These are phyloP conservation scores for Penicillium robsamsonii DNA, from an alignment of 495 filamentous ascomycete genomes.

Conservation along the genomic window DNA sequence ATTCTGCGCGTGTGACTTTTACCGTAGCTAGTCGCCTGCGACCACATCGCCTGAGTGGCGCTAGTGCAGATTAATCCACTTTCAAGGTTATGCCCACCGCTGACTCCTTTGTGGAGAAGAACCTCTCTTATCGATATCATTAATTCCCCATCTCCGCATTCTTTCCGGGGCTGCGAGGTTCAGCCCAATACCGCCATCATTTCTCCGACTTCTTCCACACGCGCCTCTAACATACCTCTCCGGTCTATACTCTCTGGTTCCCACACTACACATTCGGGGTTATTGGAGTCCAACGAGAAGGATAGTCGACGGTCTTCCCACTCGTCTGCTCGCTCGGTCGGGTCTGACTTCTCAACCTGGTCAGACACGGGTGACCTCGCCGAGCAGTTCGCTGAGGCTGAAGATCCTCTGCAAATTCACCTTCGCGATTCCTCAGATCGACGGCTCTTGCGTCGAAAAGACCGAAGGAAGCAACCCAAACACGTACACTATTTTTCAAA, in stretches of 20 bases:
- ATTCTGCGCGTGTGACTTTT: conserved; percentile 26
- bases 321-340: conserved; percentile 58
- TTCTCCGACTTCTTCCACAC: conserved; percentile 50
- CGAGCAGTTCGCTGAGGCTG: conserved; percentile 78
- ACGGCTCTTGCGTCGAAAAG: conserved; percentile 39
- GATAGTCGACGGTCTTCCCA: conserved; percentile 52
- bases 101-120: conserved; percentile 16
- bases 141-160: conserved; percentile 9
- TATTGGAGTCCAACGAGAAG: conserved; percentile 47
- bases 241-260: conserved; percentile 48
- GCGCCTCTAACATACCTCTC: conserved; percentile 55
- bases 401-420: conserved; percentile 70
- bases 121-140: conserved; percentile 7
- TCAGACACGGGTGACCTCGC: conserved; percentile 91
- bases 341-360: conserved; percentile 78
- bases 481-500: conserved; percentile 51
- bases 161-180: conserved; percentile 36
- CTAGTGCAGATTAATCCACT: conserved; percentile 6
- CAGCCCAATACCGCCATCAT: conserved; percentile 59
- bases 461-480: conserved; percentile 40
- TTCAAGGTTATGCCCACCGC: not conserved
- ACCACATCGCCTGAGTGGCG: conserved; percentile 10
- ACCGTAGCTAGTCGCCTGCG: not conserved
- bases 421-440: conserved; percentile 63
- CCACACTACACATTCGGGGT: conserved; percentile 29